A percentile compares a stretch with the other conserved stretches of the same genome.
phyloP scores from a whole-genome alignment of 1,284 basidiomycete species.

The Trichosporon asahii region DNA sequence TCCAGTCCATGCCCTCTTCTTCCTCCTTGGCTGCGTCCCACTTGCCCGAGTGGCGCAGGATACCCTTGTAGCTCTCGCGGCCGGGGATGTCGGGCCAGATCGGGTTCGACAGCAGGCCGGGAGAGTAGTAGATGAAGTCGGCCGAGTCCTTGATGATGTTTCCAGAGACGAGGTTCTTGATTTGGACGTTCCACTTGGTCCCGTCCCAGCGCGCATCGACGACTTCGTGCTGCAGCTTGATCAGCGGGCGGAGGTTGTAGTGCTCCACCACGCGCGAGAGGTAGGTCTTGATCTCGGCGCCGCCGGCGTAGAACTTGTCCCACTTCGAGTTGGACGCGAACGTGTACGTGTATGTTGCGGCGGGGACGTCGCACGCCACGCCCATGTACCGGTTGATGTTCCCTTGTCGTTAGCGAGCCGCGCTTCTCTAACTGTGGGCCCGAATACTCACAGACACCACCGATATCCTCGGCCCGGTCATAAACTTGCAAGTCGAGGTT shows the following conservation, averaged over 20 bases:
- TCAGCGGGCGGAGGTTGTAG: slow-evolving; percentile 28
- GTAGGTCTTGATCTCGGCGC: slow-evolving; percentile 37
- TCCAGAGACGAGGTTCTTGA: slow-evolving; percentile 17
- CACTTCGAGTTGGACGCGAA: slow-evolving; percentile 30
- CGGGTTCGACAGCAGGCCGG: slow-evolving; percentile 31
- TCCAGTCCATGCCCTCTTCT: slow-evolving; percentile 23
- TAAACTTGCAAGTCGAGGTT: slow-evolving; percentile 19
- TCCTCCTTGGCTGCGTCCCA: slow-evolving; percentile 26
- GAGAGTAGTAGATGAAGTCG: slow-evolving; percentile 41
- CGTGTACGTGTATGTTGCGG: slow-evolving; percentile 30
- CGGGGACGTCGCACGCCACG: slow-evolving; percentile 36
- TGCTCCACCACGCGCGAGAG: slow-evolving; percentile 28
- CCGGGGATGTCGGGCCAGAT: slow-evolving; percentile 38
- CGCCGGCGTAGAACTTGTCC: slow-evolving; percentile 32
- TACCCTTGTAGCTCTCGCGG: slow-evolving; percentile 33
- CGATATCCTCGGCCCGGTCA: slow-evolving; percentile 20
- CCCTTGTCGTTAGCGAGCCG: slow-evolving; percentile 17
- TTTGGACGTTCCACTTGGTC: slow-evolving; percentile 31
- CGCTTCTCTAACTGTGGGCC: too few species aligned
- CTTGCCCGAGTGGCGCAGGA: slow-evolving; percentile 31
- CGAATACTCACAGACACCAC: slow-evolving; percentile 23
- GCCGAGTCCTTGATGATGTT: slow-evolving; percentile 24
- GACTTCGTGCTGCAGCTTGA: slow-evolving; percentile 35
- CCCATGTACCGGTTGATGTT: slow-evolving; percentile 39
- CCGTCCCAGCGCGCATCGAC: slow-evolving; percentile 30